Percentiles rank a stretch among this genome's conserved stretches.
These are phyloP conservation scores for Berkeleyomyces basicola DNA, from an alignment of 2,329 filamentous ascomycete genomes.

Conservation along the genomic window DNA sequence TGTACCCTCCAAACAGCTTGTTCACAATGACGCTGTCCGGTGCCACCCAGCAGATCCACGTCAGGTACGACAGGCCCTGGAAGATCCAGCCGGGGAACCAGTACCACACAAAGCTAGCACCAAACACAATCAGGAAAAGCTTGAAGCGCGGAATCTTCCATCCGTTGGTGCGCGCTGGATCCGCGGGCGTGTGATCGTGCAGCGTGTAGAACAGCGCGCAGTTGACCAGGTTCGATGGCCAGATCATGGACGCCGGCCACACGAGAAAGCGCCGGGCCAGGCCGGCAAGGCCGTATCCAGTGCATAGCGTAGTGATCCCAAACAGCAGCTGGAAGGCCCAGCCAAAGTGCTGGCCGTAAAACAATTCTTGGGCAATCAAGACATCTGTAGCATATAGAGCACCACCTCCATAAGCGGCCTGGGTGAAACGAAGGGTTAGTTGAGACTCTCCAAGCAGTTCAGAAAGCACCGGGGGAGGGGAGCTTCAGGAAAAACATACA, in stretches of 20 bases:
- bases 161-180: slow-evolving; percentile 35
- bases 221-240: slow-evolving; percentile 44
- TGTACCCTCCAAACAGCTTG: slow-evolving; percentile 46
- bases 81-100: slow-evolving; percentile 48
- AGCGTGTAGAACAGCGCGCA: slow-evolving; percentile 46
- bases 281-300: slow-evolving; percentile 48
- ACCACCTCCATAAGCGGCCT: slow-evolving; percentile 41
- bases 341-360: slow-evolving; percentile 35
- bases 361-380: slow-evolving; percentile 27
- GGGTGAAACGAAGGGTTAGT: neutral
- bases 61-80: slow-evolving; percentile 43
- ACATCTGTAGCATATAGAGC: slow-evolving; percentile 39
- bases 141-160: slow-evolving; percentile 42
- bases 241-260: slow-evolving; percentile 47
- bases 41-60: slow-evolving; percentile 44
- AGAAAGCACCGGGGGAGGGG: neutral
- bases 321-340: slow-evolving; percentile 44
- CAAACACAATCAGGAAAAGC: slow-evolving; percentile 38
- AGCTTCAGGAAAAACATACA: slow-evolving; percentile 24
- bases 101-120: slow-evolving; percentile 38
- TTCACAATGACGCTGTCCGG: slow-evolving; percentile 46
- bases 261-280: slow-evolving; percentile 42
- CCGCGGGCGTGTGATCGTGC: slow-evolving; percentile 40
- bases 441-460: neutral
- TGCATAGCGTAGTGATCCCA: slow-evolving; percentile 42